phyloP scores from a whole-genome alignment of 805 yeast species.

The Ogataea methanolica region DNA sequence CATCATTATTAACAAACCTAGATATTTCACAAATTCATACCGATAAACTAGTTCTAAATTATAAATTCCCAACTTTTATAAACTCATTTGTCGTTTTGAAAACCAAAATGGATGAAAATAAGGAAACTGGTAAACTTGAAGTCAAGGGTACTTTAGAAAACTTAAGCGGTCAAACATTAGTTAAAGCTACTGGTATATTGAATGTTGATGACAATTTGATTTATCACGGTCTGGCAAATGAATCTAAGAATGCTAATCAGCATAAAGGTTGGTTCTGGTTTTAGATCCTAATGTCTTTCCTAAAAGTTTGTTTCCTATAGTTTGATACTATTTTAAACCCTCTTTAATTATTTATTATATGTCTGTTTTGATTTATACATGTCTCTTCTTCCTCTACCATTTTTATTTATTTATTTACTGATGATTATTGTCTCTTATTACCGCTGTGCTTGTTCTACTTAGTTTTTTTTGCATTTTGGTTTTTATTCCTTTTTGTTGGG shows the following conservation, averaged over 20 bases:
- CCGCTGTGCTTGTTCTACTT: neutral
- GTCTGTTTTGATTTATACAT: no score
- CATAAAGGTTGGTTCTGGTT: conserved; percentile 17
- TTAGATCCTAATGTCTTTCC: neutral
- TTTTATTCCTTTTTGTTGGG: conserved; percentile 1
- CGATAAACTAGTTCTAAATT: conserved; percentile 43
- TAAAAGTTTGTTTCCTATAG: no score
- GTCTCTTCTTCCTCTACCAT: no score
- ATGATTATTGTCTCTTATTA: neutral
- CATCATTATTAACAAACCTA: conserved; percentile 22
- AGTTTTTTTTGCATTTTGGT: neutral
- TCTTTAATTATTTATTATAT: no score
- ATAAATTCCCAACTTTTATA: conserved; percentile 71
- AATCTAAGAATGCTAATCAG: neutral
- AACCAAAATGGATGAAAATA: conserved; percentile 34
- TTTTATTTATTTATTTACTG: no score
- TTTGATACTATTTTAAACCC: no score
- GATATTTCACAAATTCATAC: conserved; percentile 40
- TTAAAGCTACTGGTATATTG: conserved; percentile 50
- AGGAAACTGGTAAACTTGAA: conserved; percentile 30
- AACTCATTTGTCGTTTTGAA: conserved; percentile 69
- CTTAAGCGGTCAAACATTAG: conserved; percentile 49
- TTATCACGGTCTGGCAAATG: conserved; percentile 3
- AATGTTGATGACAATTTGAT: conserved; percentile 6
- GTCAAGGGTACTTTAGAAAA: conserved; percentile 53